A percentile compares a stretch with the other conserved stretches of the same genome.
Conservation (phyloP, 1,139 yeast genomes). For the Suhomyces choctaworum region DNA sequence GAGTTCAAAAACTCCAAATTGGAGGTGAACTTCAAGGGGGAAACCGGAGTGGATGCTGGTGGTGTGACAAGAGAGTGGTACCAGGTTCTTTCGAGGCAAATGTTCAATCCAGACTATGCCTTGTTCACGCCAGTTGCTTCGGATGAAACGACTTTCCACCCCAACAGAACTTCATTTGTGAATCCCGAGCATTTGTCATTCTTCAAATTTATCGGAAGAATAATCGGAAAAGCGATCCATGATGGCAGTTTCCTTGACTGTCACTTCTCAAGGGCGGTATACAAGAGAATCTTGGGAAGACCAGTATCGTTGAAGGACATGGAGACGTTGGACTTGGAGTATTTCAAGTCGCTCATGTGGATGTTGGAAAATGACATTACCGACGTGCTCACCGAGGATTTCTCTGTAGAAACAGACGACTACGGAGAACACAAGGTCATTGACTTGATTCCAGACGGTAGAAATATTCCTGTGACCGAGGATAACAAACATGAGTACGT, state of each 20-base stretch:
- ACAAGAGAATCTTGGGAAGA: constrained; percentile 79
- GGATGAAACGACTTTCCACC: constrained; percentile 93
- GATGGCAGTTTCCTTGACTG: constrained; percentile 90
- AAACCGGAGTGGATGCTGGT: constrained; percentile 97
- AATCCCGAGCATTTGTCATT: constrained; percentile 92
- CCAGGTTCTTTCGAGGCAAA: constrained; percentile 89
- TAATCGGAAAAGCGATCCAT: constrained; percentile 91
- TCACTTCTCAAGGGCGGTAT: constrained; percentile 94
- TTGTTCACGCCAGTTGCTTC: constrained; percentile 89
- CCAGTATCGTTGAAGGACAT: constrained; percentile 87
- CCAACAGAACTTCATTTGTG: constrained; percentile 88
- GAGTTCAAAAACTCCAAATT: constrained; percentile 75
- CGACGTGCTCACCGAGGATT: constrained; percentile 94
- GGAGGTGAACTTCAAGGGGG: constrained; percentile 84
- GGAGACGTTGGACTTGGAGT: constrained; percentile 92
- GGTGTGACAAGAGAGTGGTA: constrained; percentile 98
- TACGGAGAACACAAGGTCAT: constrained; percentile 84
- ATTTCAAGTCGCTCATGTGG: constrained; percentile 91
- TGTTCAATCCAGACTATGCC: constrained; percentile 96
- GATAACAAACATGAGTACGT: constrained; percentile 91
- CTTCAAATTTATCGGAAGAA: constrained; percentile 91
- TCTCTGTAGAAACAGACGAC: constrained; percentile 91
- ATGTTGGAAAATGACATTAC: constrained; percentile 96
- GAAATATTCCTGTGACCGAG: constrained; percentile 84
- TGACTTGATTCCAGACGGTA: constrained; percentile 81